phyloP scores from a whole-genome alignment of 1,284 basidiomycete species.

The Cryptococcus hybrid region DNA sequence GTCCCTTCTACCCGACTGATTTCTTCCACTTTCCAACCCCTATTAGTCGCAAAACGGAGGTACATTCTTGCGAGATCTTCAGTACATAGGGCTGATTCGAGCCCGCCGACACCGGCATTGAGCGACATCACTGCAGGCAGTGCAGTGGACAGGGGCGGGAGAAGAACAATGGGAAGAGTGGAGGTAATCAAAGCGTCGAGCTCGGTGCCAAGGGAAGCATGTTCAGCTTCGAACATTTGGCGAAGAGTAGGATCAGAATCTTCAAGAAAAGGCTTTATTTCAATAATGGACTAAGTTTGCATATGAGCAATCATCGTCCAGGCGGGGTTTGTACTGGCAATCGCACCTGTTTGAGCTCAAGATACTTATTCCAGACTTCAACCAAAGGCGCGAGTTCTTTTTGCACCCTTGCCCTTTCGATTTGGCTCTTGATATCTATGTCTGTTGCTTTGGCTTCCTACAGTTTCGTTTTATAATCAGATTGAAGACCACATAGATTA shows the following conservation, averaged over 20 bases:
- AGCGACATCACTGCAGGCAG: constrained; percentile 83
- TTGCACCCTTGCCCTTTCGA: constrained; percentile 51
- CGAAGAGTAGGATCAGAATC: constrained; percentile 76
- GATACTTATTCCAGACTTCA: constrained; percentile 51
- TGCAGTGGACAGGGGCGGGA: constrained; percentile 66
- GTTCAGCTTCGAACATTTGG: constrained; percentile 71
- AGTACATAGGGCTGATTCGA: constrained; percentile 81
- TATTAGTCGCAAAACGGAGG: constrained; percentile 60
- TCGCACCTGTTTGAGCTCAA: constrained; percentile 52
- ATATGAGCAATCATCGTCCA: not conserved
- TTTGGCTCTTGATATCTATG: constrained; percentile 47
- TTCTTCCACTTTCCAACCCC: constrained; percentile 49
- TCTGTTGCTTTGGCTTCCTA: constrained; percentile 14
- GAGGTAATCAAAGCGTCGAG: constrained; percentile 57
- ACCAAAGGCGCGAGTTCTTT: constrained; percentile 55
- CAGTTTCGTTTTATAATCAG: not conserved
- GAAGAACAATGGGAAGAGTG: constrained; percentile 67
- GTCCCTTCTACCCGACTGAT: constrained; percentile 51
- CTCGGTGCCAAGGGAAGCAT: constrained; percentile 55
- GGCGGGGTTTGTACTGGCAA: not conserved
- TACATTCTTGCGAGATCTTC: constrained; percentile 83
- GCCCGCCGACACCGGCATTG: constrained; percentile 90
- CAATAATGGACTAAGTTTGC: constrained; percentile 59
- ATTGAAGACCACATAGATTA: not conserved
- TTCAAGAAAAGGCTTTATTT: constrained; percentile 62